Percentiles rank a stretch among this genome's conserved stretches.
Conservation (phyloP, 164 flowering plant species). For the Umbilicus rupestris region DNA sequence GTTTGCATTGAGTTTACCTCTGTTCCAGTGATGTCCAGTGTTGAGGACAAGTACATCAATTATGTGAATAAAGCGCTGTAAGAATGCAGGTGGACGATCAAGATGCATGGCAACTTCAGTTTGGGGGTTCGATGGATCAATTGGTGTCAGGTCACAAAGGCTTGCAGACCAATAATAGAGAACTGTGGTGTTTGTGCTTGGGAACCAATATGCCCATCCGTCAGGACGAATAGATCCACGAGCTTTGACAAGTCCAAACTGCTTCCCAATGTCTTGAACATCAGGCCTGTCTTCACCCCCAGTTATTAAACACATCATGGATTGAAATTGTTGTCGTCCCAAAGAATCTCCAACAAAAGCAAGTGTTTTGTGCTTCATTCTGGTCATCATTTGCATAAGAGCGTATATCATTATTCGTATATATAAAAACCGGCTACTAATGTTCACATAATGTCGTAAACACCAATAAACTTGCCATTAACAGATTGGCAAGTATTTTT, state of each 20-base stretch:
- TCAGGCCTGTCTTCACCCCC: constrained; percentile 48
- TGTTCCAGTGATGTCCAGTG: constrained; percentile 89
- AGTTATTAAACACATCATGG: constrained; percentile 76
- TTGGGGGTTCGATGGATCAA: constrained; percentile 26
- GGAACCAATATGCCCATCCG: constrained; percentile 79
- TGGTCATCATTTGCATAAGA: constrained; percentile 17
- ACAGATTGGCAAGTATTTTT: no score
- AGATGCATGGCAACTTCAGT: constrained; percentile 74
- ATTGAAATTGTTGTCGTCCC: constrained; percentile 80
- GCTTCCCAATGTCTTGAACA: constrained; percentile 49
- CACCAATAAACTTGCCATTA: no score
- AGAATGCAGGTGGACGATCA: constrained; percentile 62
- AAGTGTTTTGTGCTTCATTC: constrained; percentile 67
- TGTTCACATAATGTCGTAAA: neutral
- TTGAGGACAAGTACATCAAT: constrained; percentile 62
- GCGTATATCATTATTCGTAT: neutral
- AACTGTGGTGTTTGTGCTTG: constrained; percentile 57
- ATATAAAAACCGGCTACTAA: neutral
- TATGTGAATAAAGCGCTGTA: constrained; percentile 31
- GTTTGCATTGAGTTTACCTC: constrained; percentile 62
- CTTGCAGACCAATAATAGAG: constrained; percentile 88
- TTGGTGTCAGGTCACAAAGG: constrained; percentile 54
- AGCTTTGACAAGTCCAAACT: constrained; percentile 54
- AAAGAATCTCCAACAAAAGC: constrained; percentile 80
- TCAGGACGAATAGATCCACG: constrained; percentile 50